These are phyloP conservation scores for Sordariomycetes sp. DNA, from an alignment of 2,329 filamentous ascomycete species.

Conservation along the genomic window DNA sequence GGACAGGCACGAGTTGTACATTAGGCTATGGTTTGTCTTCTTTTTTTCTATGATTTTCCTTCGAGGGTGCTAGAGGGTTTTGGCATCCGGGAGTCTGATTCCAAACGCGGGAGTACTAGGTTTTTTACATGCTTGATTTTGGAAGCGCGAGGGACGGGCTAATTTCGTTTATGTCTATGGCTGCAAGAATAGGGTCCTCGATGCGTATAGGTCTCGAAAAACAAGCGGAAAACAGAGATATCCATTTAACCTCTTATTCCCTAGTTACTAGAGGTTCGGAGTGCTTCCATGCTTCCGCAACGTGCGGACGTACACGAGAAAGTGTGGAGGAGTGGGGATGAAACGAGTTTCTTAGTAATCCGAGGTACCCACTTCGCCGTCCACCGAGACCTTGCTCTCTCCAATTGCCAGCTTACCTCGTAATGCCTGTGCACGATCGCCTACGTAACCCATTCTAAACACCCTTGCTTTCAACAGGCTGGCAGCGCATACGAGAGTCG, in stretches of 20 bases:
- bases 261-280: too few relatives aligned
- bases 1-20: not conserved
- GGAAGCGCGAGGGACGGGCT: not conserved
- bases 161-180: not conserved
- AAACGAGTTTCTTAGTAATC: not conserved
- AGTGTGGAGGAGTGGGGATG: too few relatives aligned
- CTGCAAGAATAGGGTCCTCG: not conserved
- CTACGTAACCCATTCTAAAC: not conserved
- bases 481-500: not conserved
- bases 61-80: not conserved
- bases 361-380: not conserved
- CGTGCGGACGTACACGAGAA: too few relatives aligned
- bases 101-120: not conserved
- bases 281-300: too few relatives aligned
- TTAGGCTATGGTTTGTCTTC: not conserved
- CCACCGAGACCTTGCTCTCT: too few relatives aligned
- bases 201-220: too few relatives aligned
- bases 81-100: not conserved
- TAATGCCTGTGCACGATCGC: not conserved
- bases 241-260: too few relatives aligned
- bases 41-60: not conserved
- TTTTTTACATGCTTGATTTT: not conserved
- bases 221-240: too few relatives aligned
- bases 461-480: not conserved
- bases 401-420: not conserved